Evolutionary conservation across 2,329 filamentous ascomycete species (phyloP).

Genomic region (Chrysoporthe austroafricana): DNA sequence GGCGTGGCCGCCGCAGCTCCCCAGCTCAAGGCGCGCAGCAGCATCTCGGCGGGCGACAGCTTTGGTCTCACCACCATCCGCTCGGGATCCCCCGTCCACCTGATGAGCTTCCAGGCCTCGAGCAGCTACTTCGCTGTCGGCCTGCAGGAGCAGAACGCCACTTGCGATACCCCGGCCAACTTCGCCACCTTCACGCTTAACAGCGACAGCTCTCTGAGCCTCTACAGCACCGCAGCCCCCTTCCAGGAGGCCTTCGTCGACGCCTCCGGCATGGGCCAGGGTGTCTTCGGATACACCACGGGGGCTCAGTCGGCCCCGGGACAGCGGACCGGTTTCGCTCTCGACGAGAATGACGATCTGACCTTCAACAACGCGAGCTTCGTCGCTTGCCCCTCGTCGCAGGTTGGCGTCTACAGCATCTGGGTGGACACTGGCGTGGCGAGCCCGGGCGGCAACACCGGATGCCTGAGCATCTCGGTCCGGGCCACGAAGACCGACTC

Average conservation of each 20-base stretch:
- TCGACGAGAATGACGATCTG: constrained; percentile 49
- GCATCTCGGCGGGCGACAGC: constrained; percentile 23
- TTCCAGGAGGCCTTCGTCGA: constrained; percentile 58
- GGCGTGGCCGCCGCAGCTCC: constrained; percentile 40
- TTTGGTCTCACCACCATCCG: constrained; percentile 57
- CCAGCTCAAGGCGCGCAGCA: constrained; percentile 34
- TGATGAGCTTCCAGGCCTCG: constrained; percentile 48
- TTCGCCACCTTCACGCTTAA: constrained; percentile 55
- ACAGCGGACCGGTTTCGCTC: constrained; percentile 52
- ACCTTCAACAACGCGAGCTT: constrained; percentile 49
- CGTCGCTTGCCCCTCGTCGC: constrained; percentile 56
- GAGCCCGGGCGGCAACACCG: constrained; percentile 42
- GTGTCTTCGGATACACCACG: constrained; percentile 56
- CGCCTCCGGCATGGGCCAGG: constrained; percentile 62
- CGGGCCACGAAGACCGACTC: constrained; percentile 28
- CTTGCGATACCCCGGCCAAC: constrained; percentile 48
- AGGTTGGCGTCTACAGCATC: constrained; percentile 47
- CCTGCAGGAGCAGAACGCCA: constrained; percentile 49
- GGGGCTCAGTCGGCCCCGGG: constrained; percentile 43
- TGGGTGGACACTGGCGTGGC: constrained; percentile 40
- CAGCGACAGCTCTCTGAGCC: constrained; percentile 47
- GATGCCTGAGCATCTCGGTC: constrained; percentile 43
- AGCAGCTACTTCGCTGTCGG: constrained; percentile 49
- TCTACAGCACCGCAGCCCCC: constrained; percentile 49
- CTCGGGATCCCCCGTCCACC: constrained; percentile 54